Conservation (phyloP, 345 rosid genomes). For the Adansonia digitata region DNA sequence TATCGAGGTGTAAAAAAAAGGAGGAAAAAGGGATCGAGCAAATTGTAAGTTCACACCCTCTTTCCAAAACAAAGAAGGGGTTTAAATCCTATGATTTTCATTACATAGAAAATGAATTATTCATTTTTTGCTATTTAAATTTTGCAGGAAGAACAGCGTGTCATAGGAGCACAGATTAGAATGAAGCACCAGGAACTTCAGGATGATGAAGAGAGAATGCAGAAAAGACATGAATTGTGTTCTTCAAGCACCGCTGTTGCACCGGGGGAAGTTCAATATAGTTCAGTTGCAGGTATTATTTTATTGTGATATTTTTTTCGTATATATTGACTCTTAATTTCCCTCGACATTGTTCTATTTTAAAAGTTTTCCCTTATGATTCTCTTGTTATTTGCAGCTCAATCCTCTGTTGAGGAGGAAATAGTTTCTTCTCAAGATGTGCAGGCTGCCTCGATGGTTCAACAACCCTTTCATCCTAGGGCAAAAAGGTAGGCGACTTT, state of each 20-base stretch:
- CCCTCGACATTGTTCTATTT: neutral
- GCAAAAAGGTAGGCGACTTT: slow-evolving; percentile 50
- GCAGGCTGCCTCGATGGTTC: slow-evolving; percentile 28
- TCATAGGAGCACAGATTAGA: slow-evolving; percentile 94
- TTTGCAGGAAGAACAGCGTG: slow-evolving; percentile 90
- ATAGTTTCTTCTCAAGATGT: slow-evolving; percentile 40
- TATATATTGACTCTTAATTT: neutral
- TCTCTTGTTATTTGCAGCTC: slow-evolving; percentile 35
- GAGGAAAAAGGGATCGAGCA: slow-evolving; percentile 97
- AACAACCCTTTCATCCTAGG: slow-evolving; percentile 43
- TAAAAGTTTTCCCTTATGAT: neutral
- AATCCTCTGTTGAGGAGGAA: slow-evolving; percentile 52
- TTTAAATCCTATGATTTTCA: neutral
- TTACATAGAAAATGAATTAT: neutral
- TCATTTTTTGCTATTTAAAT: neutral
- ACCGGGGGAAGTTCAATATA: slow-evolving; percentile 49
- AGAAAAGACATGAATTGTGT: slow-evolving; percentile 64
- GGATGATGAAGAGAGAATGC: slow-evolving; percentile 85
- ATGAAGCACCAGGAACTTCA: slow-evolving; percentile 82
- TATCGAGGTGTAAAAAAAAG: slow-evolving; percentile 81
- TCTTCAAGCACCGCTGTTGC: slow-evolving; percentile 50
- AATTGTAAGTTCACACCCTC: slow-evolving; percentile 51
- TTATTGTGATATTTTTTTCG: neutral
- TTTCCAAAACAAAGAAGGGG: neutral
- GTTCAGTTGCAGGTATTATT: slow-evolving; percentile 47